These are phyloP conservation scores for Colletotrichum caudatum DNA, from an alignment of 2,329 filamentous ascomycete genomes.

Conservation along the genomic window DNA sequence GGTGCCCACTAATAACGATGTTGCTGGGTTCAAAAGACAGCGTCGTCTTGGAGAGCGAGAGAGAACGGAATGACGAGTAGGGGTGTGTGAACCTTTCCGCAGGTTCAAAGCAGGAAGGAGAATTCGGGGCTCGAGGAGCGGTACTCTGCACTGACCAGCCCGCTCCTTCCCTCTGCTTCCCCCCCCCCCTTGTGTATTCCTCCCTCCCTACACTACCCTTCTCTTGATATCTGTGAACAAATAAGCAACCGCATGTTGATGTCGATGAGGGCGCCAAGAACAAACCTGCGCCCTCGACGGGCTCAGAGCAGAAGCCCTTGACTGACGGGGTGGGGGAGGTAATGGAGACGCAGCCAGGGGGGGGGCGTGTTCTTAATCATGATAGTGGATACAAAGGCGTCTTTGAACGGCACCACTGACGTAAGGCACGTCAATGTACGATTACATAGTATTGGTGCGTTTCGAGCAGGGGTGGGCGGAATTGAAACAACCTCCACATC, in stretches of 20 bases:
- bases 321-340: neutral
- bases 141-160: neutral
- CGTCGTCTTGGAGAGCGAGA: neutral
- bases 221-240: conserved; percentile 2
- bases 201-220: too few relatives aligned
- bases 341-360: neutral
- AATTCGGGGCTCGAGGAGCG: neutral
- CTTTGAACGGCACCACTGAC: conserved; percentile 36
- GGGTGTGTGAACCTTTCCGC: neutral
- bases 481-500: conserved; percentile 42
- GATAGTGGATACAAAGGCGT: conserved; percentile 20
- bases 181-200: neutral
- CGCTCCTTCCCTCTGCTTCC: neutral
- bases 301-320: conserved; percentile 18
- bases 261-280: conserved; percentile 36
- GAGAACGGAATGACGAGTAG: conserved; percentile 2
- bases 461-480: conserved; percentile 40
- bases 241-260: conserved; percentile 38
- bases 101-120: conserved; percentile 1
- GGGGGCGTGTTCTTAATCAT: conserved; percentile 12
- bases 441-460: conserved; percentile 33
- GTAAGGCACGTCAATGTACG: conserved; percentile 37
- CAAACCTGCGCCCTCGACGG: conserved; percentile 17
- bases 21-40: conserved; percentile 9
- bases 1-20: conserved; percentile 5